These are phyloP conservation scores for Leishmania turanica DNA, from an alignment of 208 protist species.

Conservation along the genomic window DNA sequence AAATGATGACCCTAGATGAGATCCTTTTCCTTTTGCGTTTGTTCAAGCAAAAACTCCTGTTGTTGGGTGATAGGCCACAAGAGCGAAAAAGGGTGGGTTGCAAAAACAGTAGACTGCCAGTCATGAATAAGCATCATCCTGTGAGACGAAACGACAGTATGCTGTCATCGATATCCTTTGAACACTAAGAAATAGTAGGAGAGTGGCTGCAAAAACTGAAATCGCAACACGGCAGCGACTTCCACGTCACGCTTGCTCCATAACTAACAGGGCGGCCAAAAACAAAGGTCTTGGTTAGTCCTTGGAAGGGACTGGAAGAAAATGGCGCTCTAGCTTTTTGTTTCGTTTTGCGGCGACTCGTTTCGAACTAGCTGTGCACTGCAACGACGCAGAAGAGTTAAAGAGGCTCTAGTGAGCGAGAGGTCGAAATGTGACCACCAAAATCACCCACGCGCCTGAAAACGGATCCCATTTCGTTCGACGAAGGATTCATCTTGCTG, in stretches of 20 bases:
- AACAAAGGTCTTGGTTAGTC: background rate
- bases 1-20: background rate
- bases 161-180: background rate
- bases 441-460: constrained; percentile 85
- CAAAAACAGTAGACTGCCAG: background rate
- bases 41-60: background rate
- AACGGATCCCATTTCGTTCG: constrained; percentile 86
- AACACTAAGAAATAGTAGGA: background rate
- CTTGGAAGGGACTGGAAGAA: background rate
- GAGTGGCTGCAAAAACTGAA: background rate
- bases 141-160: background rate
- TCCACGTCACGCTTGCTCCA: background rate
- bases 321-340: background rate
- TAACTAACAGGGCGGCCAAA: background rate
- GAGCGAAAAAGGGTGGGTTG: background rate
- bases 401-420: constrained; percentile 68
- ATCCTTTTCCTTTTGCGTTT: background rate
- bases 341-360: background rate
- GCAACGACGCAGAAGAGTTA: constrained; percentile 10
- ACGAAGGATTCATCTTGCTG: constrained; percentile 81
- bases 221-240: background rate
- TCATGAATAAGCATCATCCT: background rate
- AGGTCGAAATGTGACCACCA: constrained; percentile 76
- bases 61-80: background rate
- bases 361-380: constrained; percentile 3